These are phyloP conservation scores for Ajuga reptans DNA, from an alignment of 305 asterid genomes.

Conservation along the genomic window DNA sequence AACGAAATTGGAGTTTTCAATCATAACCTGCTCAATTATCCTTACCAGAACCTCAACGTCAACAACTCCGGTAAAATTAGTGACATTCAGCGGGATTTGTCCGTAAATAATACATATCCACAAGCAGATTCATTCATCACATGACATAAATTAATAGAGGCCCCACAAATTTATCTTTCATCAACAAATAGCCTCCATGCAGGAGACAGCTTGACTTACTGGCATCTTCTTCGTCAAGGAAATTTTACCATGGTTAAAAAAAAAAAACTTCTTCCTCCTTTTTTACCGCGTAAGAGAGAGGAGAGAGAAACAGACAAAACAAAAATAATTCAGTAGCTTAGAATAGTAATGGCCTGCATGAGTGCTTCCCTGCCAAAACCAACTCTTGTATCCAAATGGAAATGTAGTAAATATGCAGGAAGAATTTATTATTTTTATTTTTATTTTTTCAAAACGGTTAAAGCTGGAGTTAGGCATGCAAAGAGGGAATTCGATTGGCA, in stretches of 20 bases:
- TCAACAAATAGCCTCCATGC: constrained; percentile 44
- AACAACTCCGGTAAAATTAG: too few species aligned
- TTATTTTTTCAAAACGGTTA: neutral
- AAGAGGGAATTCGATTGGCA: constrained; percentile 26
- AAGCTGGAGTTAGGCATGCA: constrained; percentile 39
- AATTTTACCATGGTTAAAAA: constrained; percentile 9
- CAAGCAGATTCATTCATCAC: constrained; percentile 28
- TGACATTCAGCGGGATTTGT: too few species aligned
- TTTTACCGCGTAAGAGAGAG: constrained; percentile 26
- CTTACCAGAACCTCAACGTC: too few species aligned
- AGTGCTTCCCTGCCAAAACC: constrained; percentile 35
- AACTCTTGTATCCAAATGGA: constrained; percentile 37
- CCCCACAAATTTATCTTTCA: constrained; percentile 24
- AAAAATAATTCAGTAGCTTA: constrained; percentile 42
- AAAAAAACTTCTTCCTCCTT: too few species aligned
- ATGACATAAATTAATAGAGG: constrained; percentile 19
- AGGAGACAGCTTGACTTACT: constrained; percentile 52
- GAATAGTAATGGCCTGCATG: constrained; percentile 46
- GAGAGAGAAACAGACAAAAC: constrained; percentile 34
- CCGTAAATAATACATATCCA: neutral
- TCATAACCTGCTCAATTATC: too few species aligned
- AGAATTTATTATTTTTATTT: neutral
- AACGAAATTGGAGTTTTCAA: too few species aligned
- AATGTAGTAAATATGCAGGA: constrained; percentile 18
- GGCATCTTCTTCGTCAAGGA: constrained; percentile 21